A percentile compares a stretch with the other conserved stretches of the same genome.
phyloP scores from a whole-genome alignment of 2,329 filamentous ascomycete genomes.

The Aspergillus hiratsukae region DNA sequence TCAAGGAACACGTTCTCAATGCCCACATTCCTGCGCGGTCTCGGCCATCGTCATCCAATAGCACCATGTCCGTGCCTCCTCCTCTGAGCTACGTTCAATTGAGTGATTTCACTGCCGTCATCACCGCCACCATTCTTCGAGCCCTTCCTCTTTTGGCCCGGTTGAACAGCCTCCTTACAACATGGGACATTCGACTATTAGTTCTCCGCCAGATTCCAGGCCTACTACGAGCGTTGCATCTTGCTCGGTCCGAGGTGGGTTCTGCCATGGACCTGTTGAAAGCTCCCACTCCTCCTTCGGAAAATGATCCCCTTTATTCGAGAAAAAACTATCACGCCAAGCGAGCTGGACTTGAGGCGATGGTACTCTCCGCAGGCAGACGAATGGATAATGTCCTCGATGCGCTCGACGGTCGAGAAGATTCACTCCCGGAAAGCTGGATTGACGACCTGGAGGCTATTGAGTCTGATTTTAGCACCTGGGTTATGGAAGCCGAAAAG shows the following conservation, averaged over 20 bases:
- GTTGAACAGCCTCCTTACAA: slow-evolving; percentile 66
- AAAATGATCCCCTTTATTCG: slow-evolving; percentile 27
- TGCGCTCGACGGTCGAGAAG: slow-evolving; percentile 73
- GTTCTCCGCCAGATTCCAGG: slow-evolving; percentile 70
- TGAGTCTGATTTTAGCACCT: slow-evolving; percentile 72
- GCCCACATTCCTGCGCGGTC: slow-evolving; percentile 67
- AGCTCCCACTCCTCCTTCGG: slow-evolving; percentile 19
- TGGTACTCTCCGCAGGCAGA: slow-evolving; percentile 65
- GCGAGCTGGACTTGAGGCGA: slow-evolving; percentile 58
- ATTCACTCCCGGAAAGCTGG: slow-evolving; percentile 82
- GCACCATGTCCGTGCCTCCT: slow-evolving; percentile 40
- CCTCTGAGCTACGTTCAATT: slow-evolving; percentile 60
- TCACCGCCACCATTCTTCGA: slow-evolving; percentile 89
- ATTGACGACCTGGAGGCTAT: slow-evolving; percentile 78
- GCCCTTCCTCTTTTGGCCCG: slow-evolving; percentile 75
- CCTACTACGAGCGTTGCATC: slow-evolving; percentile 61
- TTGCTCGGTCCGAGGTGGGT: slow-evolving; percentile 31
- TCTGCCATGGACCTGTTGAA: slow-evolving; percentile 29
- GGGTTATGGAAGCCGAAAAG: slow-evolving; percentile 73
- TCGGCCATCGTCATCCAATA: slow-evolving; percentile 46
- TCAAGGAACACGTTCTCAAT: slow-evolving; percentile 82
- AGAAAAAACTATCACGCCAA: slow-evolving; percentile 38
- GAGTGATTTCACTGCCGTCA: slow-evolving; percentile 83
- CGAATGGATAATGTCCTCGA: slow-evolving; percentile 83
- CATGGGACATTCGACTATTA: slow-evolving; percentile 72